phyloP scores from a whole-genome alignment of 2,329 filamentous ascomycete genomes.

The Hypocrella siamensis region DNA sequence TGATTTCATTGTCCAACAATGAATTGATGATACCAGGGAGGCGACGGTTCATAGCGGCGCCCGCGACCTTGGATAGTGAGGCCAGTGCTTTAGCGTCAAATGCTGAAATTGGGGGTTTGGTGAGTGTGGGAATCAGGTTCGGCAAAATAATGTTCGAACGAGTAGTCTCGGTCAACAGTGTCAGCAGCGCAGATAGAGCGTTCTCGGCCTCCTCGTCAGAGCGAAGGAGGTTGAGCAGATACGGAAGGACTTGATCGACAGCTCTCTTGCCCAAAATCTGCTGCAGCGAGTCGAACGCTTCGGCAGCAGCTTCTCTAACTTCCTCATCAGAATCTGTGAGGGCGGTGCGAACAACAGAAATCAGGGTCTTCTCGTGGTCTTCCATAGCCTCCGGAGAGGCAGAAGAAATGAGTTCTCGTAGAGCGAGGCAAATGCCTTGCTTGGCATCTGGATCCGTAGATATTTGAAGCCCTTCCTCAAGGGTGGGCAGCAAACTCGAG shows the following conservation, averaged over 20 bases:
- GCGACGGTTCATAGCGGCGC: constrained; percentile 77
- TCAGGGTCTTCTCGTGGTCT: constrained; percentile 87
- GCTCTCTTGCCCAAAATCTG: constrained; percentile 87
- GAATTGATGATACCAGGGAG: constrained; percentile 83
- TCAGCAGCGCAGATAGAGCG: constrained; percentile 81
- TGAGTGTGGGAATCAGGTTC: constrained; percentile 85
- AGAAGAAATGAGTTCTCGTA: constrained; percentile 83
- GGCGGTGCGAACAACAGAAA: constrained; percentile 84
- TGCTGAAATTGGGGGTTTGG: constrained; percentile 74
- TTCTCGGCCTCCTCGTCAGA: constrained; percentile 80
- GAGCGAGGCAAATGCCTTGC: constrained; percentile 92
- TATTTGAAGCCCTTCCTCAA: constrained; percentile 78
- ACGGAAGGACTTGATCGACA: constrained; percentile 87
- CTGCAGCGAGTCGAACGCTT: constrained; percentile 92
- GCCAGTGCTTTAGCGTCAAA: constrained; percentile 94
- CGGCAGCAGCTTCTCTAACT: constrained; percentile 87
- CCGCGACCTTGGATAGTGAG: constrained; percentile 82
- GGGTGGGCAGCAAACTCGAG: constrained; percentile 70
- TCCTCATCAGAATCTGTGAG: constrained; percentile 80
- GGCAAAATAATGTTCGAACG: constrained; percentile 93
- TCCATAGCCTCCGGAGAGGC: constrained; percentile 79
- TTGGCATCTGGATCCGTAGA: constrained; percentile 85
- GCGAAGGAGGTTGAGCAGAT: constrained; percentile 77
- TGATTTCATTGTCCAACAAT: constrained; percentile 83
- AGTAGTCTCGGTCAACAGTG: constrained; percentile 82